phyloP scores from a whole-genome alignment of 2,329 filamentous ascomycete species.

The Fusarium falciforme region DNA sequence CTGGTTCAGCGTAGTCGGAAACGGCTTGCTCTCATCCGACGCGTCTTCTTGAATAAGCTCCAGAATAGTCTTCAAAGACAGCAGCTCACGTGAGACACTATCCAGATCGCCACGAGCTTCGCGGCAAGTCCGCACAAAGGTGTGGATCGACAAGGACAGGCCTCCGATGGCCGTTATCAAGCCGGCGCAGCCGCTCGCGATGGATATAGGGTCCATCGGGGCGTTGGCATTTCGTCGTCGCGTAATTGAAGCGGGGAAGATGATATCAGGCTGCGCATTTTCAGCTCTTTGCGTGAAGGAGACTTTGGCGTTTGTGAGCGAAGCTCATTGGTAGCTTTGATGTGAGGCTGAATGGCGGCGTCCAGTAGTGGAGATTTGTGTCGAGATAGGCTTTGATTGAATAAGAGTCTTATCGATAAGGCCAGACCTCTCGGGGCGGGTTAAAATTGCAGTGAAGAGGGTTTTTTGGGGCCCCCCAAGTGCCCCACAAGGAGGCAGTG shows the following conservation, averaged over 20 bases:
- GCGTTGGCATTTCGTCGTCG: not conserved
- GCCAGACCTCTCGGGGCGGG: not conserved
- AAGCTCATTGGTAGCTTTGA: not conserved
- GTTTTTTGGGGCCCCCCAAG: too few relatives aligned
- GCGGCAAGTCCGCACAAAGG: slow-evolving; percentile 7
- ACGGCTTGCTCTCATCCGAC: not conserved
- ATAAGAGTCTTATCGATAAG: not conserved
- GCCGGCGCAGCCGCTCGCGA: slow-evolving; percentile 16
- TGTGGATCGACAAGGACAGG: not conserved
- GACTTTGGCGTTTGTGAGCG: not conserved
- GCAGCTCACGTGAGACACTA: slow-evolving; percentile 9
- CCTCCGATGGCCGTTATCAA: not conserved
- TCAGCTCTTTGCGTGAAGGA: not conserved
- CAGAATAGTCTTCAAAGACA: slow-evolving; percentile 6
- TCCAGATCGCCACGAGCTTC: slow-evolving; percentile 13
- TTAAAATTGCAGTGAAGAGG: not conserved
- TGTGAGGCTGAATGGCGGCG: not conserved
- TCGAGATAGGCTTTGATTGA: not conserved
- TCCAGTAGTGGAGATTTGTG: not conserved
- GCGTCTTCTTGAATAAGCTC: slow-evolving; percentile 14
- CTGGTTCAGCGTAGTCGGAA: slow-evolving; percentile 4
- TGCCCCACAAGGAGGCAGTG: too few relatives aligned
- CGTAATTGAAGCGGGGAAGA: not conserved
- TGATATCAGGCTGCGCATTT: not conserved
- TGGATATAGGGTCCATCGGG: slow-evolving; percentile 24